phyloP scores from a whole-genome alignment of 148 eudicot species.

The Talinum fruticosum region DNA sequence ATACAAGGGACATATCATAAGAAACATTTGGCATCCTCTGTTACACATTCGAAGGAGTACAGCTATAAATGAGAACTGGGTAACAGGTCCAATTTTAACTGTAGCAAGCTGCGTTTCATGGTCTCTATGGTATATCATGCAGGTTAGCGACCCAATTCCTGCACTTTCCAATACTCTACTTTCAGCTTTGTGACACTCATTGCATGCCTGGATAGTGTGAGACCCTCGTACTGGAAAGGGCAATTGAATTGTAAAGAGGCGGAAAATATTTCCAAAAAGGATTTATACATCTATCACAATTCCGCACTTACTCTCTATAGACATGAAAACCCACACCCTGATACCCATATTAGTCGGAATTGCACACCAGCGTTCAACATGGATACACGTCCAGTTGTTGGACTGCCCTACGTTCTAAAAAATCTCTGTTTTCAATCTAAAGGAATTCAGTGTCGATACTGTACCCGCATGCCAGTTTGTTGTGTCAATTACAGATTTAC shows the following conservation, averaged over 20 bases:
- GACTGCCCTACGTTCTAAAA: neutral
- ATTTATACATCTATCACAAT: too few relatives aligned
- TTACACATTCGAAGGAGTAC: constrained; percentile 39
- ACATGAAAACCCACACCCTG: too few relatives aligned
- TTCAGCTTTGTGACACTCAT: neutral
- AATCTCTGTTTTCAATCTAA: too few relatives aligned
- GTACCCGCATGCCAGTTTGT: too few relatives aligned
- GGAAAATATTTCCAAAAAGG: neutral
- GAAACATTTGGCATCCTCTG: constrained; percentile 41
- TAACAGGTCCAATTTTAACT: constrained; percentile 58
- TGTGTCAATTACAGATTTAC: too few relatives aligned
- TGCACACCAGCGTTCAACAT: neutral
- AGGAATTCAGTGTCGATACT: too few relatives aligned
- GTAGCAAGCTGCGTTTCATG: constrained; percentile 66
- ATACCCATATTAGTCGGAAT: neutral
- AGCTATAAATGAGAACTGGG: constrained; percentile 42
- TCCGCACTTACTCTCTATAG: too few relatives aligned
- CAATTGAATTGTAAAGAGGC: neutral
- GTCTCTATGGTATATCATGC: constrained; percentile 78
- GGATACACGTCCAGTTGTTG: neutral
- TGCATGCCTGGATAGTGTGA: neutral
- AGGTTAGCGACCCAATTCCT: constrained; percentile 36
- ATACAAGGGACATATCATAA: constrained; percentile 55
- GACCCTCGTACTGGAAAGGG: neutral
- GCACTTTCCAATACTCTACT: neutral